Evolutionary conservation across 1,284 basidiomycete species (phyloP).

Genomic region (Rhodotorula sp.): DNA sequence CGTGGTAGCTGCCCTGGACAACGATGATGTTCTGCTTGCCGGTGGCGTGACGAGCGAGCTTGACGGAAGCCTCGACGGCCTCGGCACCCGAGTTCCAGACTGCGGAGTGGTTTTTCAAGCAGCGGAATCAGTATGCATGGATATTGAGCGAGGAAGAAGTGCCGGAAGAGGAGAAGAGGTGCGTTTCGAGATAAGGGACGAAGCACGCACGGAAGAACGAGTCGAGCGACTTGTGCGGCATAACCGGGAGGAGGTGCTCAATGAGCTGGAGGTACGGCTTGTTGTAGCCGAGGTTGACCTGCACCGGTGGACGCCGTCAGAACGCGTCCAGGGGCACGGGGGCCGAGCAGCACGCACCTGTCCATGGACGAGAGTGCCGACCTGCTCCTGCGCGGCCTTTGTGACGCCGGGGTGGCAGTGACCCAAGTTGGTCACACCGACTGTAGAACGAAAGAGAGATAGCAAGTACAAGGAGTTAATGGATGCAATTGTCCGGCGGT

Average conservation of each 20-base stretch:
- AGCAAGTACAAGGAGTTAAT: background rate
- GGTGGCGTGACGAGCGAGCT: constrained; percentile 70
- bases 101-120: background rate
- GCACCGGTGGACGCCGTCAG: constrained; percentile 3
- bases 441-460: background rate
- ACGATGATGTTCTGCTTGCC: constrained; percentile 80
- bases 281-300: constrained; percentile 77
- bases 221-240: constrained; percentile 77
- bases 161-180: background rate
- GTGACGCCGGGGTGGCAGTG: constrained; percentile 85
- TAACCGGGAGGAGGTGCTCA: constrained; percentile 67
- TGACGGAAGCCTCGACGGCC: constrained; percentile 78
- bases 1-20: constrained; percentile 87
- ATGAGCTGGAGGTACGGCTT: constrained; percentile 73
- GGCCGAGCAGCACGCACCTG: constrained; percentile 51
- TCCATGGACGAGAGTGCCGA: constrained; percentile 73
- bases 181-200: constrained; percentile 14
- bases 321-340: background rate
- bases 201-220: constrained; percentile 59
- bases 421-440: constrained; percentile 67
- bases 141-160: background rate
- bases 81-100: constrained; percentile 79
- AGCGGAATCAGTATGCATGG: background rate
- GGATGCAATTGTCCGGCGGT: background rate
- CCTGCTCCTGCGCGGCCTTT: constrained; percentile 79